phyloP scores from a whole-genome alignment of 192 early-diverging fungal genomes.

The Coemansia nantahalensis region DNA sequence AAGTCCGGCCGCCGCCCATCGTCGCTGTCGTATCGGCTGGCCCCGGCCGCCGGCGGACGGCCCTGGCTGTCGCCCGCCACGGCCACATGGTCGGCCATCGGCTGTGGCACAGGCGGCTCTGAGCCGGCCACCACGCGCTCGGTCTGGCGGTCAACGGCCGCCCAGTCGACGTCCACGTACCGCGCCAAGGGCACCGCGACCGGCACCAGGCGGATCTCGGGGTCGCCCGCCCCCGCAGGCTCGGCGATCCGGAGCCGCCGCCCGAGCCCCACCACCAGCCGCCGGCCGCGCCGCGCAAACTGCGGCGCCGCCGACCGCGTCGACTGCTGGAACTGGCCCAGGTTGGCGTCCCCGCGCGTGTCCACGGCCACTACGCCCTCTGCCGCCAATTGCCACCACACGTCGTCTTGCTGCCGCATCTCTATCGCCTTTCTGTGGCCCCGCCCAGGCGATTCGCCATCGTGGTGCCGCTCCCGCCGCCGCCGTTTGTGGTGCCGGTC shows the following conservation, averaged over 20 bases:
- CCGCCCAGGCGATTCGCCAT: neutral
- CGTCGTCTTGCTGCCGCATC: neutral
- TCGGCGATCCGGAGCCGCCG: constrained; percentile 1
- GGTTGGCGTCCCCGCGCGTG: constrained; percentile 12
- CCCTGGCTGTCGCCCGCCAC: too few species aligned
- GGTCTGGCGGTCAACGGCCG: neutral
- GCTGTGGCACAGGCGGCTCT: too few species aligned
- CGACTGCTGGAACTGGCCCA: constrained; percentile 14
- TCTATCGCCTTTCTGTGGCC: too few species aligned
- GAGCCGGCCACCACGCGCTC: constrained; percentile 2
- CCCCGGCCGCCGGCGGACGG: too few species aligned
- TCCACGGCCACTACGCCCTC: constrained; percentile 14
- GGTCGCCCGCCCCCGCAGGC: neutral
- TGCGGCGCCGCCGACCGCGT: constrained; percentile 17
- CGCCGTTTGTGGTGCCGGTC: constrained; percentile 1
- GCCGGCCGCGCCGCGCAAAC: constrained; percentile 16
- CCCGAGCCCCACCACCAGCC: constrained; percentile 6
- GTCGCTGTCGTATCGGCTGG: constrained; percentile 22
- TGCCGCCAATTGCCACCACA: constrained; percentile 7
- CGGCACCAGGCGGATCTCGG: constrained; percentile 13
- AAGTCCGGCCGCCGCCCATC: constrained; percentile 6
- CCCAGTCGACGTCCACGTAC: constrained; percentile 26
- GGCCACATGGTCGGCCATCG: too few species aligned
- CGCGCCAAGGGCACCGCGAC: neutral
- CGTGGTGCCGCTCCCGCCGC: neutral